Conservation (phyloP, 2,329 filamentous ascomycete species). For the Aureobasidium sp. region DNA sequence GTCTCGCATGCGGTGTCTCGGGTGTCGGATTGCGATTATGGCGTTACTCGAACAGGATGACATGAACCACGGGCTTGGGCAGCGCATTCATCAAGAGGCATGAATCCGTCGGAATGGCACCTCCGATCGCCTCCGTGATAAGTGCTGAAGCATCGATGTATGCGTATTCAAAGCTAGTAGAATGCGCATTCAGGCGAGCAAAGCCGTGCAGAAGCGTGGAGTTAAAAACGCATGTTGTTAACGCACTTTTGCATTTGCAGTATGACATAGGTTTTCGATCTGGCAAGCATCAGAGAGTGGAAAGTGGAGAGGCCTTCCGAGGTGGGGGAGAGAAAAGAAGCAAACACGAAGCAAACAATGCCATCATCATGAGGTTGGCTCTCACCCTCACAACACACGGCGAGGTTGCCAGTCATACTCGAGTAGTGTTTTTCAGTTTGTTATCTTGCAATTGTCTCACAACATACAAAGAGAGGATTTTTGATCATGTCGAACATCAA, state of each 20-base stretch:
- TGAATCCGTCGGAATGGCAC: neutral
- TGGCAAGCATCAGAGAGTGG: neutral
- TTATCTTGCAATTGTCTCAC: neutral
- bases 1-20: slow-evolving; percentile 14
- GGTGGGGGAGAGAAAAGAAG: neutral
- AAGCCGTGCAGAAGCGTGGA: slow-evolving; percentile 3
- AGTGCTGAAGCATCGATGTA: neutral
- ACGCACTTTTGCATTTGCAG: neutral
- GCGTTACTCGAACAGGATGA: neutral
- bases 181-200: slow-evolving; percentile 9
- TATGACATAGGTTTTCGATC: neutral
- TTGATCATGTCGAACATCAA: slow-evolving; percentile 28
- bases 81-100: neutral
- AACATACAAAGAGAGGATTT: neutral
- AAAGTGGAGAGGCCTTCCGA: neutral
- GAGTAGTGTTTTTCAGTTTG: neutral
- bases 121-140: neutral
- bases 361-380: slow-evolving; percentile 5
- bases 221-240: neutral
- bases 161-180: neutral
- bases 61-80: neutral
- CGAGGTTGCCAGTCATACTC: too few species aligned
- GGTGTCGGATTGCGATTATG: neutral
- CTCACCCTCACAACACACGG: neutral
- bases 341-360: slow-evolving; percentile 7